Evolutionary conservation across 345 rosid species (phyloP).

Genomic region (Moricandia arvensis): DNA sequence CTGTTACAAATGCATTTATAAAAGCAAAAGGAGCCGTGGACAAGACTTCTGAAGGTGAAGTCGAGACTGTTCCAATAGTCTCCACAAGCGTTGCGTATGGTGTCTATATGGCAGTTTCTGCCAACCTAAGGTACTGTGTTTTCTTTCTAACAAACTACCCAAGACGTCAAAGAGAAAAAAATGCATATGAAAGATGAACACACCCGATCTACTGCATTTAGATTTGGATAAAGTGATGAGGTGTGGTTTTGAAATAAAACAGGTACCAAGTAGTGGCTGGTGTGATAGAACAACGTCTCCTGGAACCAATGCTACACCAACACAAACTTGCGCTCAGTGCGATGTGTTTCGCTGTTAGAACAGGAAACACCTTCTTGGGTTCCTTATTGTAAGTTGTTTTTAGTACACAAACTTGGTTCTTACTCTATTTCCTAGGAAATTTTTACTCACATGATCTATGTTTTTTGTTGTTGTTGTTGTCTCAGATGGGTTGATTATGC

Average conservation of each 20-base stretch:
- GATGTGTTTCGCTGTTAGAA: conserved; percentile 85
- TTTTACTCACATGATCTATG: conserved; percentile 3
- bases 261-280: conserved; percentile 99
- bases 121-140: conserved; percentile 78
- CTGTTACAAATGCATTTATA: conserved; percentile 77
- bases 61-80: conserved; percentile 82
- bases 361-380: conserved; percentile 97
- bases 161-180: too few relatives aligned
- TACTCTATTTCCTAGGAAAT: not conserved
- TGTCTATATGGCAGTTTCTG: conserved; percentile 91
- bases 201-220: not conserved
- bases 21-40: conserved; percentile 88
- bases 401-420: not conserved
- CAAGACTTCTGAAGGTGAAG: conserved; percentile 57
- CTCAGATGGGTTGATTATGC: conserved; percentile 99
- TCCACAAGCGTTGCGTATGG: conserved; percentile 95
- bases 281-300: conserved; percentile 82
- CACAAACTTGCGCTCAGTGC: conserved; percentile 86
- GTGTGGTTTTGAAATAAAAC: conserved; percentile 27
- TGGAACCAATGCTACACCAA: conserved; percentile 91
- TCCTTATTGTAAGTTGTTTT: conserved; percentile 72
- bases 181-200: too few relatives aligned
- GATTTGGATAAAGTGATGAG: conserved; percentile 16
- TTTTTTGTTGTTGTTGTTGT: not conserved
- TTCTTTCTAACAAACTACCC: not conserved